Evolutionary conservation across 2,329 filamentous ascomycete species (phyloP).

Genomic region (Monosporascus sp.): DNA sequence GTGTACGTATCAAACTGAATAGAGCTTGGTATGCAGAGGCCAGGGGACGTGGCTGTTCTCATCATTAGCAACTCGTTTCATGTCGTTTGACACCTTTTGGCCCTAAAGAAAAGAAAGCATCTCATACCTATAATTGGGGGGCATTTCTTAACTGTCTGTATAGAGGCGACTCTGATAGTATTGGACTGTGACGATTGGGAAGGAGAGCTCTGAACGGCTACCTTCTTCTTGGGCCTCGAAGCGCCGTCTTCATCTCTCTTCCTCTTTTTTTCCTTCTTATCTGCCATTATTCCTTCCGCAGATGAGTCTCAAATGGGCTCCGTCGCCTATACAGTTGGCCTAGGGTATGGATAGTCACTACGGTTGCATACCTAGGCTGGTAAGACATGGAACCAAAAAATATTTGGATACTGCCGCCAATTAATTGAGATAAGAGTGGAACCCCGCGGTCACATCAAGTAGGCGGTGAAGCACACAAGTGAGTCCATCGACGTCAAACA

Average conservation of each 20-base stretch:
- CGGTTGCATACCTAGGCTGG: neutral
- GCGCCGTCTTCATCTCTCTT: slow-evolving; percentile 43
- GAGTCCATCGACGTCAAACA: slow-evolving; percentile 8
- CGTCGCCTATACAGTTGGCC: neutral
- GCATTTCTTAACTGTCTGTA: slow-evolving; percentile 40
- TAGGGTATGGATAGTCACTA: neutral
- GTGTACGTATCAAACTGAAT: slow-evolving; percentile 45
- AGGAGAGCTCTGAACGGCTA: slow-evolving; percentile 35
- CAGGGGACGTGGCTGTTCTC: slow-evolving; percentile 35
- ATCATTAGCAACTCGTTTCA: slow-evolving; percentile 3
- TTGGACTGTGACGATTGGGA: slow-evolving; percentile 24
- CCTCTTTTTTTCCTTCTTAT: slow-evolving; percentile 44
- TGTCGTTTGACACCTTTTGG: neutral
- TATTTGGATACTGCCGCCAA: slow-evolving; percentile 20
- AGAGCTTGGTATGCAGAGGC: slow-evolving; percentile 31
- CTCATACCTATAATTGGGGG: slow-evolving; percentile 50
- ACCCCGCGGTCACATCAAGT: slow-evolving; percentile 6
- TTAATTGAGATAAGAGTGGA: slow-evolving; percentile 2
- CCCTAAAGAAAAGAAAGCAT: slow-evolving; percentile 9
- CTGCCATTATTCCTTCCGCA: slow-evolving; percentile 28
- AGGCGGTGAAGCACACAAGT: slow-evolving; percentile 18
- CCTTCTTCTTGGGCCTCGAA: slow-evolving; percentile 46
- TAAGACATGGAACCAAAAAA: slow-evolving; percentile 7
- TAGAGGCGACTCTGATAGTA: slow-evolving; percentile 40
- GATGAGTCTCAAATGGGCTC: neutral